phyloP scores from a whole-genome alignment of 106 monocot genomes.

The Gastrodia elata region DNA sequence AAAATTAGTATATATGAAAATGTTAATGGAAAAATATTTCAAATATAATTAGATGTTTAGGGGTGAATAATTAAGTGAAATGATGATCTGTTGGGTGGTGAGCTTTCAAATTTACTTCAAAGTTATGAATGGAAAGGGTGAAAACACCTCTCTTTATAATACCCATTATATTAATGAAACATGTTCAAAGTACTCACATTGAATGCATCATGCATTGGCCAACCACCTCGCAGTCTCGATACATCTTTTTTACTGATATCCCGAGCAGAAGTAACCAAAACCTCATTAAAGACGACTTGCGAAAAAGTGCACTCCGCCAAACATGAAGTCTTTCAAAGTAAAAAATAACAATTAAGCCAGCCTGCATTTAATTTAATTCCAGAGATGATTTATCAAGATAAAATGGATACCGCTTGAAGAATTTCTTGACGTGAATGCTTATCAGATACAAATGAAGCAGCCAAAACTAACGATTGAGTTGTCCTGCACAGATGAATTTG shows the following conservation, averaged over 20 bases:
- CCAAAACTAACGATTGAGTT: constrained; percentile 76
- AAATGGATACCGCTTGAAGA: constrained; percentile 79
- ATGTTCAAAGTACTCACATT: constrained; percentile 40
- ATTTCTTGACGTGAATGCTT: constrained; percentile 86
- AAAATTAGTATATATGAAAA: neutral
- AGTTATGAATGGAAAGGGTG: neutral
- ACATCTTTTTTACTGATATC: constrained; percentile 84
- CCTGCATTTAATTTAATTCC: neutral
- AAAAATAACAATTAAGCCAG: constrained; percentile 17
- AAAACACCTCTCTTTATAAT: neutral
- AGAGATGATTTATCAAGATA: constrained; percentile 4
- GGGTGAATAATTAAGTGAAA: neutral
- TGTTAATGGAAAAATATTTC: neutral
- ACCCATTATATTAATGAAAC: neutral
- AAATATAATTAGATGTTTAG: neutral
- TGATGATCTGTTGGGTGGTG: neutral
- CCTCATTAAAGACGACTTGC: constrained; percentile 75
- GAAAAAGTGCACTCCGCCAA: constrained; percentile 84
- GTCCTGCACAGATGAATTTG: constrained; percentile 39
- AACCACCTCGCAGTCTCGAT: constrained; percentile 87
- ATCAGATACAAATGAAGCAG: constrained; percentile 54
- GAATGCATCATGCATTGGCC: constrained; percentile 96
- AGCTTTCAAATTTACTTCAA: neutral
- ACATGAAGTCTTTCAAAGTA: constrained; percentile 60
- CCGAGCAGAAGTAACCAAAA: constrained; percentile 65